Evolutionary conservation across 2,329 filamentous ascomycete species (phyloP).

Genomic region (Aureobasidium sp.): DNA sequence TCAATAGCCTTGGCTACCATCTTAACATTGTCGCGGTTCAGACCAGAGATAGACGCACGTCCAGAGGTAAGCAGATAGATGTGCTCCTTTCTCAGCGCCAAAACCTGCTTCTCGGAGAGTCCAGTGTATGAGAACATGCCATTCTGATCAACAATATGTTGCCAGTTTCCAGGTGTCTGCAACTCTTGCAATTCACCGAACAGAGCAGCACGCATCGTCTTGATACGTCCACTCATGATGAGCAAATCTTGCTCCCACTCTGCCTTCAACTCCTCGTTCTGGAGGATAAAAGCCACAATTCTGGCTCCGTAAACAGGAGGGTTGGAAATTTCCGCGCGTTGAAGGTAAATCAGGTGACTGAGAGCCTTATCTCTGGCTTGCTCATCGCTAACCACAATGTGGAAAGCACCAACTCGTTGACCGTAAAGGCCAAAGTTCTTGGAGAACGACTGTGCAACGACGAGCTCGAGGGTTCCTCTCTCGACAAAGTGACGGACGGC

Average conservation of each 20-base stretch:
- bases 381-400: constrained; percentile 55
- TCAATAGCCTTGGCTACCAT: constrained; percentile 11
- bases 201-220: constrained; percentile 69
- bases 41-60: neutral
- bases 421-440: constrained; percentile 69
- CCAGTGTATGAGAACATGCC: constrained; percentile 96
- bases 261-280: constrained; percentile 64
- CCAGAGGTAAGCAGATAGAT: constrained; percentile 51
- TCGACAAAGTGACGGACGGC: constrained; percentile 25
- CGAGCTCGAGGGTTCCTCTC: constrained; percentile 49
- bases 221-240: constrained; percentile 88
- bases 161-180: constrained; percentile 77
- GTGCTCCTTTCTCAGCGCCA: constrained; percentile 59
- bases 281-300: constrained; percentile 71
- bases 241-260: constrained; percentile 83
- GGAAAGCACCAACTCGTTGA: constrained; percentile 86
- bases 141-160: constrained; percentile 73
- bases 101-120: constrained; percentile 59
- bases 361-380: constrained; percentile 60
- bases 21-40: neutral
- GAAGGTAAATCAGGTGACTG: constrained; percentile 79
- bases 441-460: constrained; percentile 37
- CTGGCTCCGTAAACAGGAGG: constrained; percentile 83
- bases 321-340: constrained; percentile 90
- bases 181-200: constrained; percentile 68